These are phyloP conservation scores for Artemisia tridentata DNA, from an alignment of 129 eudicot genomes.

Conservation along the genomic window DNA sequence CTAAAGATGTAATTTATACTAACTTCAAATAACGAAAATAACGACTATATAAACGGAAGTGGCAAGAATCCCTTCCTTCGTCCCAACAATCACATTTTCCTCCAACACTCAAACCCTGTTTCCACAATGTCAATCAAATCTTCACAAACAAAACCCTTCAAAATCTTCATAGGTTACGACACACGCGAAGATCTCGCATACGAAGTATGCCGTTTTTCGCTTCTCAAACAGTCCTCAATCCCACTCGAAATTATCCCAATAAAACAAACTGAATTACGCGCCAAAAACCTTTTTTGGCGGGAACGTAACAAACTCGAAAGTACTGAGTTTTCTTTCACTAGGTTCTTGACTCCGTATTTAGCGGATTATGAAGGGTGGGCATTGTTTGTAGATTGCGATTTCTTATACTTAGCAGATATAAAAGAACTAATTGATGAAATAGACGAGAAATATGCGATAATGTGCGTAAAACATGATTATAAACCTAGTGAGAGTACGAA, in stretches of 20 bases:
- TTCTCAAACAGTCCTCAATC: slow-evolving; percentile 63
- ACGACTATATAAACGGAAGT: no score
- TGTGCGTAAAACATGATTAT: slow-evolving; percentile 96
- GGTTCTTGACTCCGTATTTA: slow-evolving; percentile 70
- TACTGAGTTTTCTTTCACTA: slow-evolving; percentile 78
- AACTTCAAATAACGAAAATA: no score
- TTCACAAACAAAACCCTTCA: slow-evolving; percentile 31
- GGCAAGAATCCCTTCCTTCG: no score
- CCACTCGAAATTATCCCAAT: slow-evolving; percentile 73
- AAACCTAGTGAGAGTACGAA: slow-evolving; percentile 76
- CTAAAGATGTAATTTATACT: no score
- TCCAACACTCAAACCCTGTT: no score
- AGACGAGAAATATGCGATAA: slow-evolving; percentile 72
- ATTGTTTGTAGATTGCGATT: slow-evolving; percentile 87
- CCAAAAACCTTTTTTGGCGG: slow-evolving; percentile 61
- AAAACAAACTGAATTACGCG: slow-evolving; percentile 68
- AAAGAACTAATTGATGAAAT: slow-evolving; percentile 56
- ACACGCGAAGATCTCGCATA: slow-evolving; percentile 71
- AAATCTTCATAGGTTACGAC: slow-evolving; percentile 80
- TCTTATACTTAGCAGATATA: slow-evolving; percentile 64
- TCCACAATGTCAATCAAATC: slow-evolving; percentile 15
- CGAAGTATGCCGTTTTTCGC: slow-evolving; percentile 66
- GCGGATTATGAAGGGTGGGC: slow-evolving; percentile 86
- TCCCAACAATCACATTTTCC: no score
- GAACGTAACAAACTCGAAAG: slow-evolving; percentile 78